Base-by-base conservation (phyloP, 1,139 yeast genomes). In the Pichia sp. region DNA sequence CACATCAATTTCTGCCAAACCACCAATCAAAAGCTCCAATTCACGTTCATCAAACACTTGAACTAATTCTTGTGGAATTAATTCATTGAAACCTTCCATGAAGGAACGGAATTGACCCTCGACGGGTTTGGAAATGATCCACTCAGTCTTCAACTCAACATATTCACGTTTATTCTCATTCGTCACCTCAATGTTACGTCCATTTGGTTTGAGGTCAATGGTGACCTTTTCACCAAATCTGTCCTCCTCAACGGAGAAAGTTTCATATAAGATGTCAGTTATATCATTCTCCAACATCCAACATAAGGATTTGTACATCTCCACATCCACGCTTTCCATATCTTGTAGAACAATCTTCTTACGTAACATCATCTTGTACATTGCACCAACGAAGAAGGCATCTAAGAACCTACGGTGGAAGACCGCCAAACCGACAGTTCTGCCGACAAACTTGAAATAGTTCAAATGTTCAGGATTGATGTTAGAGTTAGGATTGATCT, bases 311-410 rank as follows among this genome's bases (percentile, higher is more conserved):
- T 94, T 77, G 64, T 85, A 87, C 63, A 87, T 87, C 55, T 93
- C 98, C 13, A 95, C 91, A 62, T 91, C 99, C 43, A 91, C 96
- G 61, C 97, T 95, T 62, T 93, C 98, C 95, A 91, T 84, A 64
- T 91, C 99, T 60, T 86, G 95, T 50, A 91, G 67, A 3, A 86
- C 91, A 47, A 91, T 95, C 67, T 87, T 87, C 64, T 91, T 91
- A 58, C 81, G 85, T 50, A 91, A 71, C 84, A 91, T 87, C 97
- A 91, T 87, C 67, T 91, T 91, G 64, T 93, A 93, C 58, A 91
- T 75, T 1, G 98, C 98, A 46, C 96, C 96, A 55, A 91, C 95
- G 62, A 91, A 93, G 72, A 91, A 91, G 0, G 97, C 97, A 63
- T 91, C 99, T 59, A 91, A 67, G 67, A 91, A 91, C 60, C 98